phyloP scores from a whole-genome alignment of 179 eudicot genomes.

The Heliamphora pulchella region DNA sequence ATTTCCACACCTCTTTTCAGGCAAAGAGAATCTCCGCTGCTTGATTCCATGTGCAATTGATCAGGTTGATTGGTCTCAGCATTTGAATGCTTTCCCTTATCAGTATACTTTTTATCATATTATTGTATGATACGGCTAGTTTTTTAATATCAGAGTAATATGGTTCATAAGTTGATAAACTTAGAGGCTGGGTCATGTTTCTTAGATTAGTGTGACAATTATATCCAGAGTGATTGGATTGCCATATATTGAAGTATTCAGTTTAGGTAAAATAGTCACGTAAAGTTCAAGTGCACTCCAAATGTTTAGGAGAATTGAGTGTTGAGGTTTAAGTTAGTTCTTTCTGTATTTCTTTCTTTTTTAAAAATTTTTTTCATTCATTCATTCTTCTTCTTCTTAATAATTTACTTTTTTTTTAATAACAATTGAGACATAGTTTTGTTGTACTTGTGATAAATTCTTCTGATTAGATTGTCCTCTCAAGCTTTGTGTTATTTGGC shows the following conservation, averaged over 20 bases:
- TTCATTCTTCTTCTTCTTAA: neutral
- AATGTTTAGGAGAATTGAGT: neutral
- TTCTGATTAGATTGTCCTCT: neutral
- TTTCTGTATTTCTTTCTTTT: neutral
- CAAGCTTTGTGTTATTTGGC: neutral
- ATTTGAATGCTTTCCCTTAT: slow-evolving; percentile 2
- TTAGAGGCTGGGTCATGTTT: slow-evolving; percentile 5
- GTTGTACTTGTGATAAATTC: neutral
- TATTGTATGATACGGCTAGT: slow-evolving; percentile 6
- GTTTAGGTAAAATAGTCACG: neutral
- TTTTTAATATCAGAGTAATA: neutral
- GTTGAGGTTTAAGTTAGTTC: neutral
- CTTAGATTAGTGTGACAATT: neutral
- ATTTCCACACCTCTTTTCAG: slow-evolving; percentile 83
- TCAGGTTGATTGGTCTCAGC: slow-evolving; percentile 50
- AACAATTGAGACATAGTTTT: neutral
- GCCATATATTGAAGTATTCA: neutral
- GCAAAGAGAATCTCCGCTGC: slow-evolving; percentile 70
- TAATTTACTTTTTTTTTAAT: neutral
- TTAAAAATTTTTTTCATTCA: too few species aligned
- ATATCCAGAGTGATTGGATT: neutral
- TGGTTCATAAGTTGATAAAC: neutral
- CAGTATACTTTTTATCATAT: neutral
- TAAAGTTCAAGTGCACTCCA: neutral
- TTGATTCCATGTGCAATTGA: slow-evolving; percentile 99